Conservation (phyloP, 805 yeast genomes). For the Candida pini region DNA sequence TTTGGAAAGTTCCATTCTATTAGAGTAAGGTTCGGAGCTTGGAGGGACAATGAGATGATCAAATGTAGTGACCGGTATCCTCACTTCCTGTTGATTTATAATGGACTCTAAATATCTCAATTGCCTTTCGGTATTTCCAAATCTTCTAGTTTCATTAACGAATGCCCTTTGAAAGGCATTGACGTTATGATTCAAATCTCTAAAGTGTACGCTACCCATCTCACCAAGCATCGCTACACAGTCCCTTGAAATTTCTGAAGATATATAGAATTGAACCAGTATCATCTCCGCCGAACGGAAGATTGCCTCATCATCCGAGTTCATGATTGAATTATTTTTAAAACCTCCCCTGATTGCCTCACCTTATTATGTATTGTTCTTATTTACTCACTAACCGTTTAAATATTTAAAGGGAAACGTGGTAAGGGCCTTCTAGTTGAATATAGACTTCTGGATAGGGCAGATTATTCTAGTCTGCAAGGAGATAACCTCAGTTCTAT, state of each 20-base stretch:
- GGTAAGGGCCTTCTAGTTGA: too few relatives aligned
- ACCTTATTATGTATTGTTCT: too few relatives aligned
- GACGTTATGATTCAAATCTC: slow-evolving; percentile 79
- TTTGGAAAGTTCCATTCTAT: slow-evolving; percentile 32
- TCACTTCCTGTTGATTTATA: slow-evolving; percentile 44
- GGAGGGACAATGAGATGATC: slow-evolving; percentile 22
- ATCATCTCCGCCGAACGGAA: slow-evolving; percentile 90
- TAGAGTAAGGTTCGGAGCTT: slow-evolving; percentile 5
- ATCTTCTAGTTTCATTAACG: slow-evolving; percentile 77
- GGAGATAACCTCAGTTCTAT: too few relatives aligned
- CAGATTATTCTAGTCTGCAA: too few relatives aligned
- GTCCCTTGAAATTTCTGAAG: slow-evolving; percentile 85
- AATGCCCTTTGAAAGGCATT: slow-evolving; percentile 85
- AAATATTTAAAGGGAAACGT: too few relatives aligned
- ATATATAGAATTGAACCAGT: slow-evolving; percentile 83
- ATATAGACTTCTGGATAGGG: too few relatives aligned
- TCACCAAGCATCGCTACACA: slow-evolving; percentile 84
- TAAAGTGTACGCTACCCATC: slow-evolving; percentile 77
- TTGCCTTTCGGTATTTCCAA: slow-evolving; percentile 89
- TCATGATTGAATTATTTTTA: too few relatives aligned
- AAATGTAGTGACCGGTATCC: slow-evolving; percentile 19
- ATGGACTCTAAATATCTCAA: slow-evolving; percentile 48
- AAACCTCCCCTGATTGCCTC: too few relatives aligned
- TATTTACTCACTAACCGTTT: too few relatives aligned
- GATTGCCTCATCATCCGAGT: slow-evolving; percentile 20